Conservation (phyloP, 805 yeast genomes). For the Jamesozyma lodderae region DNA sequence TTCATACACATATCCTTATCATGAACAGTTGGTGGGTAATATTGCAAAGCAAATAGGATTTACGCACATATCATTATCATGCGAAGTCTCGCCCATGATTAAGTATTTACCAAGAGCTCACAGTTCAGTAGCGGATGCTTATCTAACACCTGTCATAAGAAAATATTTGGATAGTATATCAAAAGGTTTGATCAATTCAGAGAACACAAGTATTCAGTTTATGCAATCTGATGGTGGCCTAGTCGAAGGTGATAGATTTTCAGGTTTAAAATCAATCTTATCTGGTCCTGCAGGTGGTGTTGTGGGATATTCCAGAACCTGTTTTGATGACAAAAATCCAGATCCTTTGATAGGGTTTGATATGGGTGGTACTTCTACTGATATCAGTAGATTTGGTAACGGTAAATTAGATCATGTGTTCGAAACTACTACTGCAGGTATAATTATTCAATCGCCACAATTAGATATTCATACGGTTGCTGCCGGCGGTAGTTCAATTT, state of each 20-base stretch:
- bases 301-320: conserved; percentile 83
- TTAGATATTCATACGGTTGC: conserved; percentile 75
- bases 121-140: conserved; percentile 75
- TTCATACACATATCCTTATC: conserved; percentile 63
- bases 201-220: conserved; percentile 50
- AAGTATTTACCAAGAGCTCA: conserved; percentile 67
- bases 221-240: conserved; percentile 98
- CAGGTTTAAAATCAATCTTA: conserved; percentile 79
- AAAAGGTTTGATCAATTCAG: conserved; percentile 48
- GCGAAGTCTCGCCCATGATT: conserved; percentile 69
- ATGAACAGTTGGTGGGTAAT: conserved; percentile 50
- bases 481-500: conserved; percentile 74
- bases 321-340: conserved; percentile 45
- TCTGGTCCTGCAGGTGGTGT: conserved; percentile 99
- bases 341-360: conserved; percentile 74
- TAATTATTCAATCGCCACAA: conserved; percentile 78
- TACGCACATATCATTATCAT: conserved; percentile 56
- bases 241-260: conserved; percentile 71
- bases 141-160: conserved; percentile 69
- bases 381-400: conserved; percentile 62
- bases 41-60: conserved; percentile 63
- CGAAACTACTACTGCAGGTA: conserved; percentile 77
- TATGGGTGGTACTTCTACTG: conserved; percentile 90
- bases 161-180: conserved; percentile 55
- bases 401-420: conserved; percentile 71